Percentiles rank a stretch among this genome's conserved stretches.
Conservation (phyloP, 306 rosid genomes). For the Inga oerstediana region DNA sequence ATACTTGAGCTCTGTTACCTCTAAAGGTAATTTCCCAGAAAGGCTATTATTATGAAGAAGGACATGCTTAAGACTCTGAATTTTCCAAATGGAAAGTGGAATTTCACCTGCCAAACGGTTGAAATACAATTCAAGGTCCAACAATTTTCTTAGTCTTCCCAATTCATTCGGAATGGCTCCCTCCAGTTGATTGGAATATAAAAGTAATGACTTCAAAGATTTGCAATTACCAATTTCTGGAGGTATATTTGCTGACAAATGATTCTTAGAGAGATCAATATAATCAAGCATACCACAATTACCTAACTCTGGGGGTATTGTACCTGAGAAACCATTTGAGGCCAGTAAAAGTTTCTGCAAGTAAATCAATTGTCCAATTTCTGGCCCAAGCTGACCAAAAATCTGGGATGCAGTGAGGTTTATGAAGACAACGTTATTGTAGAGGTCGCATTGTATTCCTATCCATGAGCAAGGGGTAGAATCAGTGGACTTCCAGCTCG, state of each 20-base stretch:
- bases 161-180: too few relatives aligned
- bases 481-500: constrained; percentile 63
- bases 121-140: neutral
- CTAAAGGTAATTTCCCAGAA: constrained; percentile 56
- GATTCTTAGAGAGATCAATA: constrained; percentile 39
- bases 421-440: constrained; percentile 40
- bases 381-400: constrained; percentile 60
- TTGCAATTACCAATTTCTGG: too few relatives aligned
- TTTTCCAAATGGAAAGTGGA: neutral
- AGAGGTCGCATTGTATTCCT: constrained; percentile 58
- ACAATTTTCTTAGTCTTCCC: too few relatives aligned
- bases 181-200: too few relatives aligned
- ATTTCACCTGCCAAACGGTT: neutral
- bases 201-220: too few relatives aligned
- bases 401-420: constrained; percentile 49
- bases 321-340: constrained; percentile 45
- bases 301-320: constrained; percentile 48
- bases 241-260: too few relatives aligned
- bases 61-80: too few relatives aligned
- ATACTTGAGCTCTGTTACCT: constrained; percentile 65
- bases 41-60: too few relatives aligned
- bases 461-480: constrained; percentile 71
- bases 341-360: constrained; percentile 49
- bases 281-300: constrained; percentile 49
- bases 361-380: constrained; percentile 45